A percentile compares a stretch with the other conserved stretches of the same genome.
These are phyloP conservation scores for Thalia dealbata DNA, from an alignment of 176 grass and related monocot species.

Conservation along the genomic window DNA sequence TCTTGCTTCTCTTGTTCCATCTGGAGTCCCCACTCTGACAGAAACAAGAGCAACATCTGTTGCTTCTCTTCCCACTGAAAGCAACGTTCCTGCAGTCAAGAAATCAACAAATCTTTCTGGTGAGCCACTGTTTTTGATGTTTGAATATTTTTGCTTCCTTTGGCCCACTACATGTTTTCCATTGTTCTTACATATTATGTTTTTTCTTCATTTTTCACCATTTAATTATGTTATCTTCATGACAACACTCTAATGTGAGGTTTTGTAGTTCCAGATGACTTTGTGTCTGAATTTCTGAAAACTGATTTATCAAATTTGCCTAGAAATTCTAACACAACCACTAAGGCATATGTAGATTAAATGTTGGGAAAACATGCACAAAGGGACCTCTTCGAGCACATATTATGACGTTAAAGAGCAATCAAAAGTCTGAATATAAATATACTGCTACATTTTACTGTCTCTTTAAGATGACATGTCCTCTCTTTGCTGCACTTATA, in stretches of 20 bases:
- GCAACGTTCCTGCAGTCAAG: slow-evolving; percentile 34
- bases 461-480: too few relatives aligned
- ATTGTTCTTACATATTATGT: background rate
- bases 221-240: background rate
- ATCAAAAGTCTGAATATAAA: too few relatives aligned
- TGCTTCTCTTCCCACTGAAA: slow-evolving; percentile 31
- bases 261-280: too few relatives aligned
- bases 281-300: too few relatives aligned
- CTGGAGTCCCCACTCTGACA: slow-evolving; percentile 27
- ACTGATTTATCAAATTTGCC: too few relatives aligned
- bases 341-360: too few relatives aligned
- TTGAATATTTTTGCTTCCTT: background rate
- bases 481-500: too few relatives aligned
- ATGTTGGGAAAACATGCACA: too few relatives aligned
- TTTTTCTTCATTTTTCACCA: background rate
- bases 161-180: background rate
- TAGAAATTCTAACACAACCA: too few relatives aligned
- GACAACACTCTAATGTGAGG: background rate
- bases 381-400: too few relatives aligned
- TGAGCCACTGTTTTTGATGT: slow-evolving; percentile 18
- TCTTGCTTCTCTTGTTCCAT: slow-evolving; percentile 66
- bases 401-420: too few relatives aligned
- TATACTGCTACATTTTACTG: too few relatives aligned
- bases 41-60: slow-evolving; percentile 30
- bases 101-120: slow-evolving; percentile 28